Conservation (phyloP, 108 stramenopile species). For the Nannochloropsis oceanica region DNA sequence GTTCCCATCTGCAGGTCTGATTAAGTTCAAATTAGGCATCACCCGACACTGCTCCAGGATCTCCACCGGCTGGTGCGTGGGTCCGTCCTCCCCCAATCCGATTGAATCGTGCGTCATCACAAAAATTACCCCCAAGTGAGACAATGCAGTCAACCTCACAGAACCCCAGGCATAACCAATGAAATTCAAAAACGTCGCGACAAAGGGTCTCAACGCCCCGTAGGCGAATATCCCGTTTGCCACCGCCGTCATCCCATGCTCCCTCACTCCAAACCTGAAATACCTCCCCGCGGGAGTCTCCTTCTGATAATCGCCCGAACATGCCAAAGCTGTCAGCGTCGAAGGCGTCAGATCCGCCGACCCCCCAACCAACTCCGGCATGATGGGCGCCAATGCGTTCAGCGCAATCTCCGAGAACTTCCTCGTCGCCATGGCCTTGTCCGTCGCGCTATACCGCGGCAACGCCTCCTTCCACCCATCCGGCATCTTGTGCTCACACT, state of each 20-base stretch:
- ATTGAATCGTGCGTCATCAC: constrained; percentile 96
- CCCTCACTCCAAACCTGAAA: constrained; percentile 89
- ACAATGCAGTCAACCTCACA: constrained; percentile 67
- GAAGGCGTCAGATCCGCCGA: constrained; percentile 91
- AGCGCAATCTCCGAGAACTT: constrained; percentile 60
- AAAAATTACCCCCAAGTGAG: constrained; percentile 73
- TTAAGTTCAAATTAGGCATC: constrained; percentile 82
- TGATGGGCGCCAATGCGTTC: constrained; percentile 53
- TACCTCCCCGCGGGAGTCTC: constrained; percentile 64
- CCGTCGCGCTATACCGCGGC: constrained; percentile 52
- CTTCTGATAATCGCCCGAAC: constrained; percentile 53
- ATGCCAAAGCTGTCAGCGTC: constrained; percentile 68
- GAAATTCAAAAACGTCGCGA: constrained; percentile 97
- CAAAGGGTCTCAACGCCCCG: constrained; percentile 81
- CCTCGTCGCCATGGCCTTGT: constrained; percentile 72
- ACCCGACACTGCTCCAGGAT: constrained; percentile 68
- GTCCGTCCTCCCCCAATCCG: constrained; percentile 98
- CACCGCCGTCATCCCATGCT: constrained; percentile 93
- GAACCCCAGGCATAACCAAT: constrained; percentile 85
- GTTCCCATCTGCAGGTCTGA: constrained; percentile 87
- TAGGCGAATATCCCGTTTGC: constrained; percentile 89
- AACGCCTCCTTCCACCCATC: constrained; percentile 59
- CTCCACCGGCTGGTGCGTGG: constrained; percentile 95
- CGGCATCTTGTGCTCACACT: constrained; percentile 60
- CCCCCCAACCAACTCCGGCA: constrained; percentile 93